Evolutionary conservation across 768 basidiomycete species (phyloP), one percentile per base, ranked within the genome.

Genomic region (Daedaleopsis sinensis): DNA sequence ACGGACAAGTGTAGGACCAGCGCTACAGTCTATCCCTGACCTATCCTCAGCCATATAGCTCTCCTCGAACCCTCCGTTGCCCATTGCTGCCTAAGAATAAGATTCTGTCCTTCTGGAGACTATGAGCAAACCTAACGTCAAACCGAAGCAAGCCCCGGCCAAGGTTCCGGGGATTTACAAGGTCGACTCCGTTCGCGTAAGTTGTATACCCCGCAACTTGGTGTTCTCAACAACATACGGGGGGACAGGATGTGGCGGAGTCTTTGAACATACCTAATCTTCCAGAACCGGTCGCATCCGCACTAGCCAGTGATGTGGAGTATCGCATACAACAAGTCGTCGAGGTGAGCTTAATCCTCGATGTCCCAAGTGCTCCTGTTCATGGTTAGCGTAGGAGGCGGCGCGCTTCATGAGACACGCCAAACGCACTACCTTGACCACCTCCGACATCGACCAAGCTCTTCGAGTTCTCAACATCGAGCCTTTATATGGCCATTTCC

Each of bases 321-420:
- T 98, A 98, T 76, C 82, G 97, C 61, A 84, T 98, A 71, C 94
- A 96, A 74, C 93, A 98, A 72, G 90, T 98, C 44, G 84, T 96
- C 67, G 93, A 97, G 84, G 94, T 93, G 64, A 46, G 79, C 68
- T 46, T 32, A 16, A 8, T 32, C n/a, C 39, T 32, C 56, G 18
- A 12, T 56, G 13, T 32, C 24, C 27, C 8, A 19, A 44, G 23
- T 47, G 59, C 54, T 52, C 23, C 19, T 43, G 52, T 38, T 35
- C 43, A 51, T 48, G 60, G 57, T 21, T 32, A 57, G 65, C 23
- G 8, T 15, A 96, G 90, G 96, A 98, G 83, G 94, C 96, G 10
- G 88, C 94, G 24, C 90, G 96, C 54, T 99, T 96, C 76, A 97
- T 96, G 93, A 85, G 94, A 23, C 95, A 98, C 74, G 91, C 91